Base-by-base conservation (phyloP, 2,329 filamentous ascomycete genomes). In the Xylaria sp. region DNA sequence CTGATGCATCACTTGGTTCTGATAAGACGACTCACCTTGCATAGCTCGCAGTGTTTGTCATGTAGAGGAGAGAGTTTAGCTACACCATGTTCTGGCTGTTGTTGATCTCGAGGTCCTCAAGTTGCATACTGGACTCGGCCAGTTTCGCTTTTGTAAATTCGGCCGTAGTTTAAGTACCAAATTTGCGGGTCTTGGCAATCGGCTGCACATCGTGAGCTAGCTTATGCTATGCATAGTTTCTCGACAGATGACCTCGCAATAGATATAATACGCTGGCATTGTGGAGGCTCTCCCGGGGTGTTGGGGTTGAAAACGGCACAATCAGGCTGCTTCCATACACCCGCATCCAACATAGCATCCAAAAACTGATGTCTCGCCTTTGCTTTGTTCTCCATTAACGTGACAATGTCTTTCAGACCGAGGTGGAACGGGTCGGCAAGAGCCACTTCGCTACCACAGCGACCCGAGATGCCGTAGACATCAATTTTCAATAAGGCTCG, bases 401-500 rank as follows among this genome's bases (percentile, higher is more conserved):
- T 74, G 33, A 89, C 81, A 42, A 90, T 83, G 62, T 88, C 87
- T 74, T 81, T 85, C 4, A 90, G 79, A 0, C 87, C 87, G 26
- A 83, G 79, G 53, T 86, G 84, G 46, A 78, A 73, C 46, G 73
- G 70, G 53, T 71, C 67, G 20, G 28, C 31, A 9, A 36, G 31
- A n/a, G 69, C 60, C 26, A 74, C 72, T 13, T 76, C 40, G 20
- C 10, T 23, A 15, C 26, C 17, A 36, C 28, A 36, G 17, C 63
- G 10, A n/a, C 66, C 65, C 40, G 72, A 72, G 33, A 86, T 74
- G 0, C 88, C 88, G 74, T 90, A 88, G 7, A 90, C 83, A 72
- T 90, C 88, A 13, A 86, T 73, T 66, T 83, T 84, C 20, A 90
- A 78, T 65, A 90, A 78, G 1, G 85, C 84, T 15, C 87, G 82